Percentiles rank a stretch among this genome's conserved stretches.
Evolutionary conservation across 306 rosid species (phyloP).

Genomic region (Cicer chorassanicum): DNA sequence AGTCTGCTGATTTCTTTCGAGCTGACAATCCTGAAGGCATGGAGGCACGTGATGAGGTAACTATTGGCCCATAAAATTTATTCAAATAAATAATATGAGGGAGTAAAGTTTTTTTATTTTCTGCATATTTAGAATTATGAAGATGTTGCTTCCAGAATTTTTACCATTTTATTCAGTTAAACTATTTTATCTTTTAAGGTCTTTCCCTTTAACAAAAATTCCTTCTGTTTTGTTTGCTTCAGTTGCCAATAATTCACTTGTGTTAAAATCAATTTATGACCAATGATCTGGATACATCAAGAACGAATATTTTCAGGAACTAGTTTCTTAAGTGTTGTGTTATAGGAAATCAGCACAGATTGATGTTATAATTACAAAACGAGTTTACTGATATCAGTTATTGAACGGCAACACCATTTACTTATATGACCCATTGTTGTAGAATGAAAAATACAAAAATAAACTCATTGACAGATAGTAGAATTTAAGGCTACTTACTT

Average conservation of each 20-base stretch:
- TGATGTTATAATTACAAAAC: slow-evolving; percentile 28
- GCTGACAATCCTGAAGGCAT: slow-evolving; percentile 97
- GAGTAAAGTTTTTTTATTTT: slow-evolving; percentile 14
- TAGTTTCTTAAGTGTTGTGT: neutral
- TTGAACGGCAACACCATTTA: slow-evolving; percentile 15
- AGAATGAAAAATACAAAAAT: slow-evolving; percentile 24
- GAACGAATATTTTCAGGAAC: neutral
- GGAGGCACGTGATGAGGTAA: slow-evolving; percentile 97
- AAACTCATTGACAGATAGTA: slow-evolving; percentile 28
- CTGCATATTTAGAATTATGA: slow-evolving; percentile 6
- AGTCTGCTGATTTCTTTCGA: slow-evolving; percentile 96
- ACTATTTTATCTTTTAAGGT: slow-evolving; percentile 2
- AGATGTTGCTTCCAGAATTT: slow-evolving; percentile 33
- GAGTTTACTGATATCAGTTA: slow-evolving; percentile 18
- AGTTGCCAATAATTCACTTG: neutral
- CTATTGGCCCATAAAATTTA: slow-evolving; percentile 31
- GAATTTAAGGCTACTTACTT: neutral
- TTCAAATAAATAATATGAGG: slow-evolving; percentile 21
- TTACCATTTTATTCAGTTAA: neutral
- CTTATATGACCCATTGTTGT: slow-evolving; percentile 4
- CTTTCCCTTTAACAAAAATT: neutral
- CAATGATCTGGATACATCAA: neutral
- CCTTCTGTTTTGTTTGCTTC: neutral
- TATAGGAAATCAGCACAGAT: neutral
- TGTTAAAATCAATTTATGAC: slow-evolving; percentile 2